Evolutionary conservation across 345 rosid genomes (phyloP).

Genomic region (Tarenaya hassleriana): DNA sequence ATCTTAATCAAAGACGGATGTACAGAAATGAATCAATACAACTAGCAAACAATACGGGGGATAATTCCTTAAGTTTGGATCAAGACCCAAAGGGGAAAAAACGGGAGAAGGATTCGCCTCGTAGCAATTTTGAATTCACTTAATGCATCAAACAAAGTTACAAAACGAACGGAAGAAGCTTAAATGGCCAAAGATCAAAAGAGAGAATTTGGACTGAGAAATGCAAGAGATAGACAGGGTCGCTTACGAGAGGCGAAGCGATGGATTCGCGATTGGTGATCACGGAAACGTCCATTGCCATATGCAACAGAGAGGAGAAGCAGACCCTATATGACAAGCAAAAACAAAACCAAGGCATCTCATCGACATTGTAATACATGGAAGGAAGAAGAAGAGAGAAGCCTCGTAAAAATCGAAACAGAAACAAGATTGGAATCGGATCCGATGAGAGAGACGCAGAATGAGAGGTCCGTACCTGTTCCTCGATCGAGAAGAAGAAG

Average conservation of each 20-base stretch:
- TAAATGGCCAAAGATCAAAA: background rate
- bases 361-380: background rate
- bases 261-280: constrained; percentile 53
- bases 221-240: background rate
- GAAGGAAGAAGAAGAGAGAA: background rate
- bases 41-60: background rate
- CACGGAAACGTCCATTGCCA: constrained; percentile 63
- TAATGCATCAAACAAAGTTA: constrained; percentile 6
- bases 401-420: background rate
- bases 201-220: background rate
- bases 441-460: too few species aligned
- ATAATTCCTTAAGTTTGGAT: background rate
- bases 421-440: background rate
- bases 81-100: background rate
- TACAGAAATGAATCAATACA: too few species aligned
- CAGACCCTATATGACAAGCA: background rate
- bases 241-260: constrained; percentile 51
- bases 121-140: too few species aligned
- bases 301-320: constrained; percentile 7
- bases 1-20: too few species aligned
- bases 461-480: background rate
- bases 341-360: background rate
- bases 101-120: background rate
- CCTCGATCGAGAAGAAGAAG: background rate
- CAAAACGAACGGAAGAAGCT: background rate